Base-by-base conservation (phyloP, 225 moss, liverwort and hornwort species). In the Straminergon stramineum region DNA sequence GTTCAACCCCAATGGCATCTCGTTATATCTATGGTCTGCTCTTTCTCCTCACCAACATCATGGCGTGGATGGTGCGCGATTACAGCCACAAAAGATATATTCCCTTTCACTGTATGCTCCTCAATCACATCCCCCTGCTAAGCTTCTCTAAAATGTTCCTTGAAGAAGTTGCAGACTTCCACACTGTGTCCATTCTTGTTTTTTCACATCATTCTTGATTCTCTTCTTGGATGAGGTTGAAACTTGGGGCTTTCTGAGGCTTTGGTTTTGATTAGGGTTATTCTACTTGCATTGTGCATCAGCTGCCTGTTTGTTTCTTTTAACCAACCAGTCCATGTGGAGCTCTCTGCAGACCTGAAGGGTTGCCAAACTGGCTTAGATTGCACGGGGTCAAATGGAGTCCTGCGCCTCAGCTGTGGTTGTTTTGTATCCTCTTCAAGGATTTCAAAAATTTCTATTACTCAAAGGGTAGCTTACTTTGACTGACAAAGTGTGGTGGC, bases 21-120 rank as follows among this genome's bases (percentile, higher is more conserved):
- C 94, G 96, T 31, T 97, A 97, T 60, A 85, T 97, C 39, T 97
- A 97, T 52, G 95, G 93, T 28, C 75, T 89, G 78, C 91, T 97
- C 66, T 97, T 96, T 56, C 95, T 97, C 55, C 91, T 97, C 77
- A 94, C 92, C 45, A 94, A 90, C 62, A 80, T 96, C 61, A 80
- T 97, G 76, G 97, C 95, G 10, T 97, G 96, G 97, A 93, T 96
- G 94, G 73, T 94, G 79, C 97, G 95, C 24, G 95, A 97, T 84
- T 97, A 97, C 92, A 97, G 94, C 57, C 90, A 93, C 56, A 91
- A 90, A 68, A 88, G 91, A n/a, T 86, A 93, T 48, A 75, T 87
- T 56, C 89, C 90, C 64, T 66, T 97, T 68, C 91, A 92, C 85
- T 92, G 95, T 96, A 92, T 93, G 94, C 60, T 73, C 37, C 79